phyloP scores from a whole-genome alignment of 1,284 basidiomycete species.

The Apiotrichum laibachii region DNA sequence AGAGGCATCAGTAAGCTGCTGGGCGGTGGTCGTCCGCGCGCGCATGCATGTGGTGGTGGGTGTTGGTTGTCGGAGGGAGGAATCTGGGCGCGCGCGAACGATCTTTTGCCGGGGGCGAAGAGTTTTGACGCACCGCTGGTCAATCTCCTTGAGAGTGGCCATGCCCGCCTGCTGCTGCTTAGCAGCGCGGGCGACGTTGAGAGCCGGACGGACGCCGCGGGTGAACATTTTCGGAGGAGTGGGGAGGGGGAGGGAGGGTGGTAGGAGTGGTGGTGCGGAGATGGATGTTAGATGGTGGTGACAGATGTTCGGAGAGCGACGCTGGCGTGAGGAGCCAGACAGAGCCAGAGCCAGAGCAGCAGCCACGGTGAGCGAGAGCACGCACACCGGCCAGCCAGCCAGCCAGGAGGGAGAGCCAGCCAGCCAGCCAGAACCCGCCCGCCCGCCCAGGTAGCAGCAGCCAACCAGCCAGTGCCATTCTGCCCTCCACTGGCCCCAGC shows the following conservation, averaged over 20 bases:
- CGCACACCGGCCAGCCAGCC: neutral
- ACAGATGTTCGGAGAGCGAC: slow-evolving; percentile 6
- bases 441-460: too few relatives aligned
- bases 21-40: neutral
- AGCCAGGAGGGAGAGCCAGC: neutral
- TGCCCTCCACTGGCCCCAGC: too few relatives aligned
- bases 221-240: slow-evolving; percentile 49
- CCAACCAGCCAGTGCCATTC: neutral
- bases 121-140: slow-evolving; percentile 62
- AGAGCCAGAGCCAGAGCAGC: slow-evolving; percentile 3
- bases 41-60: neutral
- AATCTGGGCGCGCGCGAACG: slow-evolving; percentile 50
- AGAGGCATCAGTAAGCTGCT: slow-evolving; percentile 2
- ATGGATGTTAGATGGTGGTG: neutral
- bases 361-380: neutral
- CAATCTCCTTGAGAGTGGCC: slow-evolving; percentile 96
- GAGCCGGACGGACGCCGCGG: slow-evolving; percentile 64
- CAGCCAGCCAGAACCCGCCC: too few relatives aligned
- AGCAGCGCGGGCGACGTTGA: slow-evolving; percentile 54
- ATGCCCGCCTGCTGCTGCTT: slow-evolving; percentile 70
- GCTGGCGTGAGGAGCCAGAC: neutral
- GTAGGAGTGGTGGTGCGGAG: slow-evolving; percentile 5
- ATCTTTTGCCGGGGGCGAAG: neutral
- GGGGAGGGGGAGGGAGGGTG: slow-evolving; percentile 19
- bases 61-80: neutral